phyloP scores from a whole-genome alignment of 805 yeast species.

The Torulaspora microellipsoides region DNA sequence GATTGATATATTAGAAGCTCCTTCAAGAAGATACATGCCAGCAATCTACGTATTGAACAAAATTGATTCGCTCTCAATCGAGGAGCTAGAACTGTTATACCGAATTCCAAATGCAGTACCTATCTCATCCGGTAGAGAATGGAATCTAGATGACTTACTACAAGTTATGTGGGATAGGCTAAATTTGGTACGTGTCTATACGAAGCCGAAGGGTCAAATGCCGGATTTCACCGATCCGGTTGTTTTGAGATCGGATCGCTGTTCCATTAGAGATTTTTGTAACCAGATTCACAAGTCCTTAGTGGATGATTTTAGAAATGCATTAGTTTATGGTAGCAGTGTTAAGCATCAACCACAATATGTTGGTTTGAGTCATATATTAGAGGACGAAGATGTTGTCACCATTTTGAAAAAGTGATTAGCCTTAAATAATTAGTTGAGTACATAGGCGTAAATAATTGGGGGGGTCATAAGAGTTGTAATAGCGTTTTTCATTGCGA shows the following conservation, averaged over 20 bases:
- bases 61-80: slow-evolving; percentile 90
- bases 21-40: slow-evolving; percentile 89
- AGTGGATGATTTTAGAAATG: slow-evolving; percentile 89
- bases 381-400: slow-evolving; percentile 96
- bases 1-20: slow-evolving; percentile 88
- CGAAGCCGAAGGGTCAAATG: slow-evolving; percentile 90
- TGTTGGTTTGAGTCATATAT: slow-evolving; percentile 78
- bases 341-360: slow-evolving; percentile 98
- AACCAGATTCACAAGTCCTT: slow-evolving; percentile 91
- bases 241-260: slow-evolving; percentile 74
- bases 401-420: slow-evolving; percentile 74
- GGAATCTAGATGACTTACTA: slow-evolving; percentile 94
- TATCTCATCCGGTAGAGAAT: slow-evolving; percentile 89
- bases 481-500: no score
- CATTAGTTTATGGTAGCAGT: slow-evolving; percentile 87
- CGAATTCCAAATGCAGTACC: slow-evolving; percentile 97
- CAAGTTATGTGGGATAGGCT: slow-evolving; percentile 95
- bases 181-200: slow-evolving; percentile 89
- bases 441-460: slow-evolving; percentile 1
- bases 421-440: neutral
- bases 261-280: slow-evolving; percentile 93
- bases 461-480: neutral
- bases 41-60: slow-evolving; percentile 93
- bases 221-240: slow-evolving; percentile 97
- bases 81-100: slow-evolving; percentile 85